Percentiles rank a stretch among this genome's conserved stretches.
Conservation (phyloP, 306 rosid genomes). For the Quercus wislizeni region DNA sequence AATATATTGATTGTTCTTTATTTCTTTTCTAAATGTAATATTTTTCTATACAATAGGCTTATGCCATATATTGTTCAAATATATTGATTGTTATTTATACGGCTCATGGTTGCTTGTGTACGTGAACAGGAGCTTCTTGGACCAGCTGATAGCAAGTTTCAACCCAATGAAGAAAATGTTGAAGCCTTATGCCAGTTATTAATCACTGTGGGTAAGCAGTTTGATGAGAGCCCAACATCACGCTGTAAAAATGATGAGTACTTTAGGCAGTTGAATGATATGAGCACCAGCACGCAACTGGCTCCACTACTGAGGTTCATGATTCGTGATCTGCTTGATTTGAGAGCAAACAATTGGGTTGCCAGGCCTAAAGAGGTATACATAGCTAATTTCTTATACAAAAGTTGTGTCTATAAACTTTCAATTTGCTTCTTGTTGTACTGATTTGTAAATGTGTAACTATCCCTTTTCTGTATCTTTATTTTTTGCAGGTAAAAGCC, state of each 20-base stretch:
- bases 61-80: too few species aligned
- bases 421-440: too few species aligned
- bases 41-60: too few species aligned
- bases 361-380: constrained; percentile 95
- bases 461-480: neutral
- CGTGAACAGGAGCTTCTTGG: constrained; percentile 82
- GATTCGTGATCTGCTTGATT: constrained; percentile 48
- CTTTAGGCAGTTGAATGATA: constrained; percentile 68
- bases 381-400: too few species aligned
- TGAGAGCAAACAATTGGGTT: constrained; percentile 58
- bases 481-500: constrained; percentile 60
- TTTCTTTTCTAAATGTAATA: neutral
- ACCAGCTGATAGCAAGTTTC: constrained; percentile 25
- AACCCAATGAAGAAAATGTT: constrained; percentile 74
- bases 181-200: constrained; percentile 95
- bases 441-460: too few species aligned
- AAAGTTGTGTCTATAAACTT: neutral
- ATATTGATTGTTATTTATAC: constrained; percentile 1
- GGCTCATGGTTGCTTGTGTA: constrained; percentile 13
- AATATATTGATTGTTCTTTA: neutral
- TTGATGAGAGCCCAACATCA: constrained; percentile 67
- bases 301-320: constrained; percentile 78
- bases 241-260: constrained; percentile 68
- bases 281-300: constrained; percentile 65
- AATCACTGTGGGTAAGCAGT: constrained; percentile 87